Base-by-base conservation (phyloP, 2,329 filamentous ascomycete species). In the Colletotrichum incanum region DNA sequence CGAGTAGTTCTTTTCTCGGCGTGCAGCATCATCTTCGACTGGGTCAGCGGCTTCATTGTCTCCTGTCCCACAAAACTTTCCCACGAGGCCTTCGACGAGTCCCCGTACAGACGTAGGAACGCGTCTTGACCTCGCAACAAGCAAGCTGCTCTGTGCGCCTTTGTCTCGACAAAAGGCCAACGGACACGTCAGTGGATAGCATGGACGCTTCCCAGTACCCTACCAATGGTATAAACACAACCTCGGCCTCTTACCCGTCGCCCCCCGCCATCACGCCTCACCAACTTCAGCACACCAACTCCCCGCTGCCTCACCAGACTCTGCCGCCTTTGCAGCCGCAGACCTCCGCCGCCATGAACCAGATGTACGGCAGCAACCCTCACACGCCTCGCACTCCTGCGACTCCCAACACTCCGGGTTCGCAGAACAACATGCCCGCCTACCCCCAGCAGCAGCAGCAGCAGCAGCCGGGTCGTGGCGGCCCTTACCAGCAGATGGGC, bases 321-420 rank as follows among this genome's bases (percentile, higher is more conserved):
- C 83, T 90, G 75, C 88, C 89, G 55, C 88, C 89, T 75, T 81
- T 91, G 75, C 86, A 87, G 75, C 81, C 85, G 75, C 85, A 85
- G 74, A 80, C 81, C 65, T 80, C 83, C 49, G 79, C 80, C 72
- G 82, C 83, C 75, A 87, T 88, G 85, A 86, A 88, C 76, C 82
- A 84, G 65, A 81, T 86, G 69, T 91, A 91, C 83, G 87, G 87
- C 71, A 89, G 83, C 77, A 87, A 90, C 79, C 87, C 87, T 76
- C 89, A 91, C 77, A 91, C 89, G 56, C 90, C 90, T 75, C 86
- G 89, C 77, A 91, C 89, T 28, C 88, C 89, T 58, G 87, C 88
- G n/a, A 91, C 90, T 20, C 89, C 90, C 47, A 90, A 89, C 78
- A 90, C 89, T 37, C 89, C 90, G 47, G 88, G 86, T 68, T 88